Evolutionary conservation across 2,329 filamentous ascomycete genomes (phyloP).

Genomic region (Elsinoe arachidis): DNA sequence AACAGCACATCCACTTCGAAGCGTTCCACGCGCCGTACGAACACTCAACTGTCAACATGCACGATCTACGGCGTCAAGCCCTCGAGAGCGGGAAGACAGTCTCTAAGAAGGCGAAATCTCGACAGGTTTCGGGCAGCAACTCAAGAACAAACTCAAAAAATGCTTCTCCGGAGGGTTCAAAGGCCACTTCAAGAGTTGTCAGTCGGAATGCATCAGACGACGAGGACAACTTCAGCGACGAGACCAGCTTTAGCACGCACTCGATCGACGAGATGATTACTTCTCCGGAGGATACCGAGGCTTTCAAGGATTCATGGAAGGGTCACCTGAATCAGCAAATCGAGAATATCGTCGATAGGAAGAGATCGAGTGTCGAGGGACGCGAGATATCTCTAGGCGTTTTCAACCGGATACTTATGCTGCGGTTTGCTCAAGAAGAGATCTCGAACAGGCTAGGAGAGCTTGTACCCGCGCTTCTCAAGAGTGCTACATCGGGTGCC

Average conservation of each 20-base stretch:
- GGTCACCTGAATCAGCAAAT: constrained; percentile 57
- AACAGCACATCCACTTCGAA: constrained; percentile 5
- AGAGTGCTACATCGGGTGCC: constrained; percentile 59
- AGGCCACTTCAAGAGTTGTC: constrained; percentile 49
- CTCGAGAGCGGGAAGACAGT: constrained; percentile 65
- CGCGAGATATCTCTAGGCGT: constrained; percentile 56
- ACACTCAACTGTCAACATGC: constrained; percentile 21
- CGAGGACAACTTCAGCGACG: constrained; percentile 51
- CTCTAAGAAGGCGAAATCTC: constrained; percentile 57
- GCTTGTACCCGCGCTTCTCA: constrained; percentile 56
- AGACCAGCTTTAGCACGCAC: constrained; percentile 49
- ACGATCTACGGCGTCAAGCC: constrained; percentile 52
- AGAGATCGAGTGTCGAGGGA: constrained; percentile 64
- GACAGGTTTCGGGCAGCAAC: constrained; percentile 46
- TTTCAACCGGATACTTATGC: constrained; percentile 58
- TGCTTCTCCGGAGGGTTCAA: constrained; percentile 50
- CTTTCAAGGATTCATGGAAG: constrained; percentile 49
- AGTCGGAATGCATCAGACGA: constrained; percentile 58
- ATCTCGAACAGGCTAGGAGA: constrained; percentile 53
- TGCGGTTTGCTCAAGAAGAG: constrained; percentile 57
- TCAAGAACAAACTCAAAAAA: constrained; percentile 54
- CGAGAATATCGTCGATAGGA: constrained; percentile 64
- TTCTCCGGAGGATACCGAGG: constrained; percentile 43
- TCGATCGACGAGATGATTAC: constrained; percentile 59
- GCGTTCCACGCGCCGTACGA: background rate